phyloP scores from a whole-genome alignment of 2,329 filamentous ascomycete species.

The Venturia asperata region DNA sequence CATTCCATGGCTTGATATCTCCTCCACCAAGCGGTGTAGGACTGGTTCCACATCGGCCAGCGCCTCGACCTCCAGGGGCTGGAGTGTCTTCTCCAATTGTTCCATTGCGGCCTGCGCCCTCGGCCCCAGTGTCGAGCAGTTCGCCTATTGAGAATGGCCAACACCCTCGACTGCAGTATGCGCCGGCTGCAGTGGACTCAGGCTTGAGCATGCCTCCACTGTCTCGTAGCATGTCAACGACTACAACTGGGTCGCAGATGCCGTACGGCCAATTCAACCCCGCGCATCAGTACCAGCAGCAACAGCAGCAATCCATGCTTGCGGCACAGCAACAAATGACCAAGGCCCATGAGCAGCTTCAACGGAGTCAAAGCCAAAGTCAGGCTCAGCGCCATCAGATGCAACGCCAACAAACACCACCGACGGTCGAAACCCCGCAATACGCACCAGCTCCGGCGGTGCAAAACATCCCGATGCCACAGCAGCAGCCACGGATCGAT shows the following conservation, averaged over 20 bases:
- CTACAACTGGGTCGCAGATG: constrained; percentile 35
- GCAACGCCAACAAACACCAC: constrained; percentile 28
- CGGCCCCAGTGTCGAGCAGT: constrained; percentile 33
- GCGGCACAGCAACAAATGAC: constrained; percentile 71
- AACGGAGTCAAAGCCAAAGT: constrained; percentile 67
- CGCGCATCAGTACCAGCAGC: constrained; percentile 52
- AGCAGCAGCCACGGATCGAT: constrained; percentile 41
- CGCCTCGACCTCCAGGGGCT: constrained; percentile 70
- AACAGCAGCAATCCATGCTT: constrained; percentile 78
- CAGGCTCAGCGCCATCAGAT: constrained; percentile 26
- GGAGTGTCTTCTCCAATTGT: constrained; percentile 40
- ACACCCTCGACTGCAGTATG: constrained; percentile 37
- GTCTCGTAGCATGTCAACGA: constrained; percentile 30
- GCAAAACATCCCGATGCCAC: constrained; percentile 38
- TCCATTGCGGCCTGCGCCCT: constrained; percentile 51
- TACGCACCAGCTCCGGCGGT: constrained; percentile 39
- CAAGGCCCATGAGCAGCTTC: constrained; percentile 50
- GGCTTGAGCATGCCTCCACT: constrained; percentile 19
- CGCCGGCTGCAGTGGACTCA: constrained; percentile 34
- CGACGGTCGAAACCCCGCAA: constrained; percentile 39
- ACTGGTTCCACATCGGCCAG: constrained; percentile 73
- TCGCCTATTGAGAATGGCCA: constrained; percentile 27
- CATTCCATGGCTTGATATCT: constrained; percentile 28
- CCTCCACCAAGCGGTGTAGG: constrained; percentile 38
- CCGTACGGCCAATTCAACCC: constrained; percentile 25